Evolutionary conservation across 176 grass and related monocot genomes (phyloP), one percentile per base, ranked within the genome.

Genomic region (Lolium perenne): DNA sequence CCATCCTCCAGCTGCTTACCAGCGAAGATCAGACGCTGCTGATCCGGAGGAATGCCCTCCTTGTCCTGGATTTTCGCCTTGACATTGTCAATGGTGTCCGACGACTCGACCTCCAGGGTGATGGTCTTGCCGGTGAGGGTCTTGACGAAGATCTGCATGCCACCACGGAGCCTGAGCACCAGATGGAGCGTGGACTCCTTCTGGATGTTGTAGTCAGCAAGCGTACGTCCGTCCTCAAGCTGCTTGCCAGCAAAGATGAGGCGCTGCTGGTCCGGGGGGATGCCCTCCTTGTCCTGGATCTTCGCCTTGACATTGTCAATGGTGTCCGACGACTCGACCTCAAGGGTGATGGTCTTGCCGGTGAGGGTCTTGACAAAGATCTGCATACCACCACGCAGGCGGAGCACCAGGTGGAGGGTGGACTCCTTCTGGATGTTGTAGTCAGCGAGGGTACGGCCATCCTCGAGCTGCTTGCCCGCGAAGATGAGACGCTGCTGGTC

Each of bases 31-130:
- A 97, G 70, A 1, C 92, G 45, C 79, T 94, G 92, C 92, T 97
- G 90, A 77, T 97, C 86, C 0, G 94, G 94, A 0, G 94, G 94
- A 1, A 97, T 97, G 2, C 94, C 94, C 83, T 97, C 94, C 88
- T 97, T 97, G 60, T 97, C 92, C 65, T 94, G 94, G 21, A 97
- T 97, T 80, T 97, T 97, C 0, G 94, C 94, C 61, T 97, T 97
- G 0, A 97, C 94, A 0, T 97, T 97, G 61, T 97, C 92, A 0
- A 95, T 93, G 0, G 95, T 97, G 69, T 97, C 93, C 0, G 93
- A 97, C 0, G 66, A 78, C 87, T 97, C 95, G 0, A 97, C 95
- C 89, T 97, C 95, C 0, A 97, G 59, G 0, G 95, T 97, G 35
- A 97, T 97, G 0, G 95, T 97, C 93, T 97, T 97, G 0, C 95